Base-by-base conservation (phyloP, 768 basidiomycete genomes). In the Zangia roseola region DNA sequence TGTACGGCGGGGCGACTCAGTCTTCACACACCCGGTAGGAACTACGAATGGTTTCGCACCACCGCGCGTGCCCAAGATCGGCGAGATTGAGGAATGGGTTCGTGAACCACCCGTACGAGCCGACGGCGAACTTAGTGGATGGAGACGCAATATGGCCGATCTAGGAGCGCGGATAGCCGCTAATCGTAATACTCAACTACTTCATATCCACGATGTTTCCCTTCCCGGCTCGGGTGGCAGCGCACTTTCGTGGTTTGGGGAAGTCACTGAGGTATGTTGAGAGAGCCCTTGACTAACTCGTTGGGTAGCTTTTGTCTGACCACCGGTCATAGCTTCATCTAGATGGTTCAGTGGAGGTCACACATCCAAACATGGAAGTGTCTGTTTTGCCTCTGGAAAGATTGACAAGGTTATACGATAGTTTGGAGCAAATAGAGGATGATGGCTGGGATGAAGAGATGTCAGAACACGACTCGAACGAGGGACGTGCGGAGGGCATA, bases 41-140 rank as follows among this genome's bases (percentile, higher is more conserved):
- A 71, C 76, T n/a, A 85, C 80, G 13, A 97, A 94, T 62, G 89
- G 91, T 10, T 78, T 78, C 28, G 62, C 75, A 25, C 65, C 71
- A 12, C 90, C 93, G 4, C 73, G 76, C 48, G 86, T 97, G 26
- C 92, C 93, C 9, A 77, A 77, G 42, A 86, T 97, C 23, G 94
- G 94, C 23, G 90, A 94, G 68, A 64, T 91, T 21, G 92, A 93
- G 61, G 64, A 76, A 20, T 91, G 89, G 86, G 82, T 91, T 21
- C 78, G 81, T 40, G 85, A 92, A 57, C 55, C 70, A 30, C 78
- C 81, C 0, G 65, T 76, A 21, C 61, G 64, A 31, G 63, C 73
- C 20, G 71, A 77, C 48, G 80, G 80, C 6, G 75, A 81, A 45
- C 66, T 83, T 40, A 67, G 69, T 40, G 86, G 87, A 8, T 91